phyloP scores from a whole-genome alignment of 2,329 filamentous ascomycete species.

The Davidsoniella eucalypti region DNA sequence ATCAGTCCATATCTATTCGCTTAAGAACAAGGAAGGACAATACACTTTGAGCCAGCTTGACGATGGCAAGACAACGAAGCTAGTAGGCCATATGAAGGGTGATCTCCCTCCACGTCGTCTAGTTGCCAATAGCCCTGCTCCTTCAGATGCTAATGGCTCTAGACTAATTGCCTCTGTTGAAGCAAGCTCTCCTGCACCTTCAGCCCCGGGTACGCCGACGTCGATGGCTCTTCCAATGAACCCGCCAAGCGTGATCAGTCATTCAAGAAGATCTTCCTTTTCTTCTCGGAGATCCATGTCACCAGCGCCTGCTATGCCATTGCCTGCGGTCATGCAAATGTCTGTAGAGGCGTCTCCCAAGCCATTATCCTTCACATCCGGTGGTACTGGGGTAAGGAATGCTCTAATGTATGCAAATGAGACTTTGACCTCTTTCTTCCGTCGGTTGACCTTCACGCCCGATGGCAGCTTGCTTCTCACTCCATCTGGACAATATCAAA shows the following conservation, averaged over 20 bases:
- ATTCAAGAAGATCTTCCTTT: conserved; percentile 90
- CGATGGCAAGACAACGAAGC: conserved; percentile 53
- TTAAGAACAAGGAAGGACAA: conserved; percentile 92
- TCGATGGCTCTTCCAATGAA: conserved; percentile 90
- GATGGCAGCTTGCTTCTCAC: conserved; percentile 90
- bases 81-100: conserved; percentile 64
- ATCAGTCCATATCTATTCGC: conserved; percentile 90
- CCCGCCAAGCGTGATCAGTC: conserved; percentile 71
- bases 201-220: conserved; percentile 83
- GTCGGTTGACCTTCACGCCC: conserved; percentile 81
- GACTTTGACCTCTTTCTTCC: conserved; percentile 91
- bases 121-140: conserved; percentile 80
- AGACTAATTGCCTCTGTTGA: conserved; percentile 31
- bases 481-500: conserved; percentile 88
- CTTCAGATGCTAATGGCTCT: conserved; percentile 19
- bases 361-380: conserved; percentile 40
- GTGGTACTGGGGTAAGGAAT: conserved; percentile 55
- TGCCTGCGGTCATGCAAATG: conserved; percentile 69
- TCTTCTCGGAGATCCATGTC: conserved; percentile 77
- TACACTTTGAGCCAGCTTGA: conserved; percentile 55
- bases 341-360: conserved; percentile 81
- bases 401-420: conserved; percentile 90
- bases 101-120: conserved; percentile 84
- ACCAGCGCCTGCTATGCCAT: conserved; percentile 79
- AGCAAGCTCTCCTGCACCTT: conserved; percentile 71